Base-by-base conservation (phyloP, 306 rosid species). In the Dalbergia cultrata region DNA sequence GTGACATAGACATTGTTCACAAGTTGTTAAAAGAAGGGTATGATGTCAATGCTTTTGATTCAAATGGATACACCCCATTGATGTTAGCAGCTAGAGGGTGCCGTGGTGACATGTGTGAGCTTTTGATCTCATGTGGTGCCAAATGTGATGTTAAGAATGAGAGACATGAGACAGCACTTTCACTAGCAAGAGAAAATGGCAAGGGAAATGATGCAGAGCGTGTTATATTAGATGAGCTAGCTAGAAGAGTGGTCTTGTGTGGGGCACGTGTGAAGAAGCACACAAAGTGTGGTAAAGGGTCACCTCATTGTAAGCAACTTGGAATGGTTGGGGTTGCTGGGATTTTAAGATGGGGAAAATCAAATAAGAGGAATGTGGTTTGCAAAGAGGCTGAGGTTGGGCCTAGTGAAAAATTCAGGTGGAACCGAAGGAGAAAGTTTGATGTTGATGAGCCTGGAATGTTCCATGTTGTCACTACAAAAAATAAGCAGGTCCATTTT, bases 51-150 rank as follows among this genome's bases (percentile, higher is more conserved):
- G 76, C 78, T 50, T 58, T 76, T 13, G 87, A 91, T 77, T 77
- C 52, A 14, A 72, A 84, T 19, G 90, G 91, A 47, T 80, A 86
- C 11, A 89, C 89, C 7, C 91, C 93, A 22, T 52, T 91, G 75
- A 91, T 91, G 95, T 37, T 91, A 83, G 91, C 95, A 13, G 95
- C 91, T 22, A 89, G 72, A 86, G 88, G 60, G 70, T 63, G 86
- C 69, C 84, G 70, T 11, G 84, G 85, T 14, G 67, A 78, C 47
- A 44, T 86, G 19, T 86, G 90, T 68, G 83, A 73, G 56, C 80
- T 91, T 76, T 80, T 91, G 78, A 86, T 91, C 68, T 86, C 86
- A 57, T 47, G 33, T 45, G 91, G 91, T 61, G 90, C 90, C n/a
- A 82, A 44, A 53, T 87, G 87, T 66, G 86, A 91, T 45, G 41